Evolutionary conservation across 2,329 filamentous ascomycete species (phyloP), one percentile per base, ranked within the genome.

Genomic region (Sporothrix sp.): DNA sequence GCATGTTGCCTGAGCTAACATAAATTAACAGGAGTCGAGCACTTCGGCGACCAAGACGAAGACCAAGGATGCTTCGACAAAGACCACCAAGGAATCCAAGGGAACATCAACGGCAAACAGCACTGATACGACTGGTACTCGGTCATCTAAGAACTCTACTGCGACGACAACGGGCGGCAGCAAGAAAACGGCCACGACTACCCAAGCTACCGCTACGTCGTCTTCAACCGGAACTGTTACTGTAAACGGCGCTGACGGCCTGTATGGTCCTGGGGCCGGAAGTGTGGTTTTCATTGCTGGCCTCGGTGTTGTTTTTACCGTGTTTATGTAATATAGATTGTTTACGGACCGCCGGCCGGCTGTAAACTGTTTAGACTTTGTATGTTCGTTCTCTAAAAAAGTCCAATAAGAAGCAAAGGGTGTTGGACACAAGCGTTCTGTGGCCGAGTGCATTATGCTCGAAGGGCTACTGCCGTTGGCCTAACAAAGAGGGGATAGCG

Each of bases 261-360:
- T 52, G 37, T 37, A 50, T 7, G 45, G 53, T 5, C 42, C 52
- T 2, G 48, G 52, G 13, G n/a, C 44, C 9, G 52, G 50, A 11
- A 48, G 28, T 11, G 11, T 57, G 6, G 46, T 51, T 21, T 52
- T 49, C 1, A 36, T 55, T 25, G 51, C 51, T 21, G 51, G 55
- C 3, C 46, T 57, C 32, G 53, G 49, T 8, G 30, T 55, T 25
- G 52, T 44, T 0, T 52, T 55, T 21, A 45, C 33, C 25, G 28
- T 53, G n/a, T 53, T 53, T 28, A 37, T 55, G 51, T 55, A 33
- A 49, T 20, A 13, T 11, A 16, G 30, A 35, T 13, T 32, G 11
- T 36, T 23, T 18, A 16, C 11, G 13, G 28, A 16, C 21, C n/a
- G 11, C 33, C 28, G 28, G 14, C 13, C 33, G 39, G 3, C 4